Percentiles rank a stretch among this genome's conserved stretches.
Evolutionary conservation across 257 asterid genomes (phyloP).

Genomic region (Plantago major): DNA sequence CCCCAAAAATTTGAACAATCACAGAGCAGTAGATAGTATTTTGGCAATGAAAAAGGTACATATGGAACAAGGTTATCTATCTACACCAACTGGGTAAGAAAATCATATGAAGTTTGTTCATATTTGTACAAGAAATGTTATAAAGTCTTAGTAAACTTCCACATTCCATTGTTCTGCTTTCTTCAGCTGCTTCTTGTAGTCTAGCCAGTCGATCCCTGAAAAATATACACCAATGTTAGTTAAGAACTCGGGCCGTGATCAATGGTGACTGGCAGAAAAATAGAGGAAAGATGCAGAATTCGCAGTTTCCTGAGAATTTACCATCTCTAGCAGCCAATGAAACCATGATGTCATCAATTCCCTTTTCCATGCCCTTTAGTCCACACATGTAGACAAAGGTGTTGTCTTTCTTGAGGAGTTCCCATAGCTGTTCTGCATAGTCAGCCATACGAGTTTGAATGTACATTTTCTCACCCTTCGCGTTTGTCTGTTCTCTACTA

Average conservation of each 20-base stretch:
- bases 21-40: constrained; percentile 12
- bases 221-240: not conserved
- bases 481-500: constrained; percentile 89
- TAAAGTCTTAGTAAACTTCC: constrained; percentile 76
- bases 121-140: constrained; percentile 45
- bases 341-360: constrained; percentile 87
- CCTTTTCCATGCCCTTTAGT: constrained; percentile 93
- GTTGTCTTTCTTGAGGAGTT: constrained; percentile 86
- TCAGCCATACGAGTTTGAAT: constrained; percentile 97
- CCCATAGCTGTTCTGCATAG: constrained; percentile 91
- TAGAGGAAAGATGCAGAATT: not conserved
- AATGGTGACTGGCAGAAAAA: not conserved
- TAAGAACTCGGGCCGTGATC: not conserved
- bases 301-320: constrained; percentile 19
- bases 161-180: constrained; percentile 92
- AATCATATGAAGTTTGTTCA: constrained; percentile 20
- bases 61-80: constrained; percentile 30
- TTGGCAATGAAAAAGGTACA: not conserved
- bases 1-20: constrained; percentile 29
- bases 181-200: constrained; percentile 83
- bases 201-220: constrained; percentile 82
- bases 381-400: constrained; percentile 95
- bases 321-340: constrained; percentile 86
- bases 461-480: constrained; percentile 92
- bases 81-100: constrained; percentile 21